Conservation (phyloP, 1,284 basidiomycete genomes). For the Lentinus polychrous region DNA sequence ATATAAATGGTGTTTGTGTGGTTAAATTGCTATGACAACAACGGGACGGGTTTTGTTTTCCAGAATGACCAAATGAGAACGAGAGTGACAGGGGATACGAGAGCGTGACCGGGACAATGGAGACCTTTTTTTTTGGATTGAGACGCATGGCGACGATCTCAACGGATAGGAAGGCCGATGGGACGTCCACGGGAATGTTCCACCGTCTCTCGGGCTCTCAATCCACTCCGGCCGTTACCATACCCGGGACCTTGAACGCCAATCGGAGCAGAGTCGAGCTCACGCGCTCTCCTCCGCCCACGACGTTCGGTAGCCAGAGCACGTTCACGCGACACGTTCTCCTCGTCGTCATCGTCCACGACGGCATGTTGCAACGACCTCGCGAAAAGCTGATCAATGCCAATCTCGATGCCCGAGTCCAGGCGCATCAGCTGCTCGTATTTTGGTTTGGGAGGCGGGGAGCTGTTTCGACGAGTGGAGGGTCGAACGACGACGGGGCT, state of each 20-base stretch:
- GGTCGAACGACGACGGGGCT: conserved; percentile 20
- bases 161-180: too few relatives aligned
- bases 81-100: too few relatives aligned
- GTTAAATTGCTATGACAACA: too few relatives aligned
- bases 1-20: too few relatives aligned
- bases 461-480: conserved; percentile 19
- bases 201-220: conserved; percentile 18
- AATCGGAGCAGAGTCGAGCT: conserved; percentile 17
- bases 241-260: conserved; percentile 18
- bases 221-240: conserved; percentile 24
- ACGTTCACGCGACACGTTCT: conserved; percentile 4
- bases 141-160: too few relatives aligned
- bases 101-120: too few relatives aligned
- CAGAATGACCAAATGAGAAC: too few relatives aligned
- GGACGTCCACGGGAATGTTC: neutral
- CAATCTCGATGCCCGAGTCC: conserved; percentile 16
- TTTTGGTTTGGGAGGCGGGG: conserved; percentile 21
- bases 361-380: conserved; percentile 11
- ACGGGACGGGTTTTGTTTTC: too few relatives aligned
- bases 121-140: too few relatives aligned
- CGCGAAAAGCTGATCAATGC: conserved; percentile 11
- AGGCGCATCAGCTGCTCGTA: conserved; percentile 11
- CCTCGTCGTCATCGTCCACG: conserved; percentile 16
- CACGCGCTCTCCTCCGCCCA: conserved; percentile 20
- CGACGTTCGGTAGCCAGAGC: conserved; percentile 11